Conservation (phyloP, 768 basidiomycete genomes). For the Tulasnella sp. region DNA sequence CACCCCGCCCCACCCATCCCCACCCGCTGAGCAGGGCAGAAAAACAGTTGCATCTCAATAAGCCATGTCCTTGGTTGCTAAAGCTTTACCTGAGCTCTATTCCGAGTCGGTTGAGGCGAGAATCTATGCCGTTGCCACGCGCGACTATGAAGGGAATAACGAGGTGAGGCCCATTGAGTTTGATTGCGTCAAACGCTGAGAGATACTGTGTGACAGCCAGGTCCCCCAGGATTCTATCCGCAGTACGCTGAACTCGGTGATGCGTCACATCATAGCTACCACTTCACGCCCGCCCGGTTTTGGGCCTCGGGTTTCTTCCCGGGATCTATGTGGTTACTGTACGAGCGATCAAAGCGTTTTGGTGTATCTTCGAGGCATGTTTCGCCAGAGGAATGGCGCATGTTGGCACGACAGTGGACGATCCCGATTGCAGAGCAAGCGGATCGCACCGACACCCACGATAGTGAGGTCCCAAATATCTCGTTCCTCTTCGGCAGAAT, state of each 20-base stretch:
- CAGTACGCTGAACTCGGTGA: neutral
- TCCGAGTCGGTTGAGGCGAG: constrained; percentile 5
- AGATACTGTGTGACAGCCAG: neutral
- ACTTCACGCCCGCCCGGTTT: neutral
- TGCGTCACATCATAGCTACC: neutral
- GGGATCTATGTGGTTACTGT: constrained; percentile 7
- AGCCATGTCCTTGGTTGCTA: neutral
- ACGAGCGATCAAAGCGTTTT: neutral
- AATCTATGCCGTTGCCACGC: constrained; percentile 1
- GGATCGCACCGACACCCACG: constrained; percentile 4
- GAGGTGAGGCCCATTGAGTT: neutral
- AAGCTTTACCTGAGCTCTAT: neutral
- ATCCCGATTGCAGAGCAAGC: neutral
- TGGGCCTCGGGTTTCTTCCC: constrained; percentile 13
- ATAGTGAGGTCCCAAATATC: neutral
- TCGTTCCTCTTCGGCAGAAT: neutral
- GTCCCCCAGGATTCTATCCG: constrained; percentile 1
- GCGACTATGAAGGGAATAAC: neutral
- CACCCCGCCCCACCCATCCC: too few relatives aligned
- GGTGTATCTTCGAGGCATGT: neutral
- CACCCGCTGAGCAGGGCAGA: too few relatives aligned
- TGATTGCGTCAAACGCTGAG: neutral
- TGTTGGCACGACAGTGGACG: neutral
- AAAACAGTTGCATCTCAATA: too few relatives aligned
- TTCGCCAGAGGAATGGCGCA: neutral